Percentiles rank a stretch among this genome's conserved stretches.
Evolutionary conservation across 768 basidiomycete species (phyloP).

Genomic region (Pholiota microspora): DNA sequence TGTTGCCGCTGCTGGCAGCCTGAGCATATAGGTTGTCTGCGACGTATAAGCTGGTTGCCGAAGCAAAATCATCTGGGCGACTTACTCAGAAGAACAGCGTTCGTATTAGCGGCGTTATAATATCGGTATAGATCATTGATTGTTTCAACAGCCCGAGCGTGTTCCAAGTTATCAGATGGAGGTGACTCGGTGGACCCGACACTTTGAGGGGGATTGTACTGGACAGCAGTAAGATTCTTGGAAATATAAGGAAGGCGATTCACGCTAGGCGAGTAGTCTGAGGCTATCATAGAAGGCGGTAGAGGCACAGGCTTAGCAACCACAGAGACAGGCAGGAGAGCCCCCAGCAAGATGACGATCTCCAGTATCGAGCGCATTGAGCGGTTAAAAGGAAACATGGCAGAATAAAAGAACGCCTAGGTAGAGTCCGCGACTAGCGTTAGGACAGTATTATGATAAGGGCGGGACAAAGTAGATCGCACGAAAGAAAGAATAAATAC

Average conservation of each 20-base stretch:
- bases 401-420: constrained; percentile 10
- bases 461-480: constrained; percentile 7
- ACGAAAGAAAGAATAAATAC: constrained; percentile 7
- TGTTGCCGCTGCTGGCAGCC: constrained; percentile 24
- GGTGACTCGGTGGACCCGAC: background rate
- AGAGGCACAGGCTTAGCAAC: constrained; percentile 38
- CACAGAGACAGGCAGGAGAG: constrained; percentile 26
- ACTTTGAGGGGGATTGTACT: constrained; percentile 2
- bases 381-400: constrained; percentile 23
- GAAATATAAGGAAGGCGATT: constrained; percentile 2
- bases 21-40: constrained; percentile 33
- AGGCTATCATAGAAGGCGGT: constrained; percentile 28
- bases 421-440: constrained; percentile 20
- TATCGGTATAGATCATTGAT: constrained; percentile 2
- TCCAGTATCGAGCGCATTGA: constrained; percentile 38
- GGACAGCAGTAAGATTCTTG: constrained; percentile 12
- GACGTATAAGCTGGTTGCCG: constrained; percentile 2
- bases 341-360: constrained; percentile 34
- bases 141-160: background rate
- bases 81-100: constrained; percentile 30
- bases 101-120: constrained; percentile 10
- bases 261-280: constrained; percentile 27
- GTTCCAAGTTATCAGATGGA: background rate
- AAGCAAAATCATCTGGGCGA: constrained; percentile 1
- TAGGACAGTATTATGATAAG: constrained; percentile 3